Evolutionary conservation across 1,139 yeast species (phyloP).

Genomic region (Kazachstania sp.): DNA sequence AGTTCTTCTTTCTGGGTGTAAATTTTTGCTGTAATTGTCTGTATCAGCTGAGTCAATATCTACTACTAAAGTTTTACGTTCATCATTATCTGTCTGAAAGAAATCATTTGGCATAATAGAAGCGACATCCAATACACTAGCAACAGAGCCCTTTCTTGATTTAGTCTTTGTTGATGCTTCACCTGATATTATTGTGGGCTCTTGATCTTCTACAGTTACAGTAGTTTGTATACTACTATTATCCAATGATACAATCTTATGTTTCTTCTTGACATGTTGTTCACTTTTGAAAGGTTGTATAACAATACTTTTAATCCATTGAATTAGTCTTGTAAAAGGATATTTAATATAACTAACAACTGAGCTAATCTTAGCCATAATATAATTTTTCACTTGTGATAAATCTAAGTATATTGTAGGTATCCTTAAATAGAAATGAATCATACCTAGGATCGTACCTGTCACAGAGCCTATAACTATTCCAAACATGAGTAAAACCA

Average conservation of each 20-base stretch:
- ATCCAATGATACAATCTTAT: too few species aligned
- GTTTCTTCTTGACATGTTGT: too few species aligned
- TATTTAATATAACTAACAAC: neutral
- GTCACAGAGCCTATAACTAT: neutral
- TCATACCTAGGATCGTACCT: slow-evolving; percentile 9
- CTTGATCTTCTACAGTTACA: neutral
- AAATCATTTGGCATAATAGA: slow-evolving; percentile 21
- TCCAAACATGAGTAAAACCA: slow-evolving; percentile 12
- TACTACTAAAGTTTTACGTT: neutral
- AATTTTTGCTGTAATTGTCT: neutral
- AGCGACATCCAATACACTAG: slow-evolving; percentile 8
- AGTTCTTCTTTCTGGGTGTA: neutral
- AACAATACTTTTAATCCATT: neutral
- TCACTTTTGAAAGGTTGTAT: neutral
- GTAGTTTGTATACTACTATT: too few species aligned
- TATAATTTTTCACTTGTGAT: slow-evolving; percentile 3
- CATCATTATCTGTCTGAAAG: slow-evolving; percentile 10
- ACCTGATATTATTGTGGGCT: neutral
- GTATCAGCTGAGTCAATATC: neutral
- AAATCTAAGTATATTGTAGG: slow-evolving; percentile 19
- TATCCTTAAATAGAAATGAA: slow-evolving; percentile 16
- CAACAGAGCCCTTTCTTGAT: neutral
- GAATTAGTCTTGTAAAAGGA: neutral
- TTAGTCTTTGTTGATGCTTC: neutral
- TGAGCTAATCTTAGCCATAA: neutral